Percentiles rank a stretch among this genome's conserved stretches.
phyloP scores from a whole-genome alignment of 257 asterid species.

The Lavandula angustifolia region DNA sequence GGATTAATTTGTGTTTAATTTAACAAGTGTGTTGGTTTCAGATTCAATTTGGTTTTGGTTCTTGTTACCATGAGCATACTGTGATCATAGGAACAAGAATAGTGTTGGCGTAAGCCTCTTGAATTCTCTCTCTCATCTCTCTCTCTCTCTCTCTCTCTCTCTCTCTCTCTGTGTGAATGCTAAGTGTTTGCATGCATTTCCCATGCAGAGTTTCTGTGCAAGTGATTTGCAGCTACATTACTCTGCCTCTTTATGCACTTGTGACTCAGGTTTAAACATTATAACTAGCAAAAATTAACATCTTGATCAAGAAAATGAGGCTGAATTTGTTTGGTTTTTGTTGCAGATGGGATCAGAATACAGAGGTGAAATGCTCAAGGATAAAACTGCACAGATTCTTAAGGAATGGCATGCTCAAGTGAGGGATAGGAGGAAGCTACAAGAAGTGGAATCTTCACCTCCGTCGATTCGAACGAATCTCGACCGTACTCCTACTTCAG shows the following conservation, averaged over 20 bases:
- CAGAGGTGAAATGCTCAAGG: constrained; percentile 34
- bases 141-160: too few species aligned
- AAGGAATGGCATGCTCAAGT: constrained; percentile 41
- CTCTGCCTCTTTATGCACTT: constrained; percentile 47
- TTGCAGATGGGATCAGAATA: constrained; percentile 47
- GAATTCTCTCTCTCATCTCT: not conserved
- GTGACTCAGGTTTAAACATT: constrained; percentile 38
- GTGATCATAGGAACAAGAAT: constrained; percentile 25
- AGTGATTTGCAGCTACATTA: constrained; percentile 45
- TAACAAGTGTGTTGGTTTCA: not conserved
- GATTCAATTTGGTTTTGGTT: constrained; percentile 35
- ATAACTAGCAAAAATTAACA: not conserved
- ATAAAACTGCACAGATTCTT: constrained; percentile 27
- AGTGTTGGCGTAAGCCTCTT: constrained; percentile 34
- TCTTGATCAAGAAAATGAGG: not conserved
- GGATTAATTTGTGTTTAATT: not conserved
- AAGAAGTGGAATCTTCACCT: constrained; percentile 17
- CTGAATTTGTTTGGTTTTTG: not conserved
- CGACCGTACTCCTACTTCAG: not conserved
- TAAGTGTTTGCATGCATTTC: not conserved
- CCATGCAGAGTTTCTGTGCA: constrained; percentile 39
- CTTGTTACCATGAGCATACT: constrained; percentile 40
- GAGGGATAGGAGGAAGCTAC: constrained; percentile 32
- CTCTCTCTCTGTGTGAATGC: not conserved
- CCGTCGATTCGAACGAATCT: not conserved